Evolutionary conservation across 106 monocot species (phyloP), one percentile per base, ranked within the genome.

Genomic region (Hemerocallis citrina): DNA sequence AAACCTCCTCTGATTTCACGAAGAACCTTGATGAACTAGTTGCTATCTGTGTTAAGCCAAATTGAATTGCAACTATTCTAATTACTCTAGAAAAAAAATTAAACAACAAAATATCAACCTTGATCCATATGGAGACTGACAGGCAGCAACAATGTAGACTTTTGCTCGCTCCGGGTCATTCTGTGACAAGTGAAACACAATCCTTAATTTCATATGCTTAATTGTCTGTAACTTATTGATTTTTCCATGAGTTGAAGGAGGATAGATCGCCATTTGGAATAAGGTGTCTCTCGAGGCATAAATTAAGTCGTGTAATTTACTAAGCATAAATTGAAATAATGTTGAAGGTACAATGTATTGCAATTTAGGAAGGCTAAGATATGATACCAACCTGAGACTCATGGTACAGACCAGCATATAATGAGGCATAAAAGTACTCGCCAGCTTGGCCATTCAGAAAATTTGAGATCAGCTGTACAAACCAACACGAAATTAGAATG

Each of bases 321-420:
- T n/a, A n/a, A n/a, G n/a, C n/a, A n/a, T n/a, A n/a, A n/a, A n/a
- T n/a, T n/a, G n/a, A n/a, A n/a, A n/a, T n/a, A n/a, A n/a, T n/a
- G n/a, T n/a, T n/a, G n/a, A n/a, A n/a, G n/a, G n/a, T n/a, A n/a
- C n/a, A n/a, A n/a, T n/a, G n/a, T n/a, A n/a, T n/a, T n/a, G n/a
- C n/a, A n/a, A n/a, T n/a, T n/a, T n/a, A n/a, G n/a, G n/a, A n/a
- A n/a, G n/a, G n/a, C n/a, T n/a, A n/a, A n/a, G n/a, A n/a, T n/a
- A 55, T 6, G 0, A 28, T 25, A 52, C 75, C 61, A 11, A 90
- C 95, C 95, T 81, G 76, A 35, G 95, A 80, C 68, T 96, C 95
- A 35, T 84, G 35, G 59, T 77, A 96, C 61, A 96, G 84, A 21
- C 90, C 95, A 45, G 90, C 83, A 68, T 96, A 96, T 34, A 96